These are phyloP conservation scores for Eucalyptus lansdowneana DNA, from an alignment of 345 rosid genomes.

Conservation along the genomic window DNA sequence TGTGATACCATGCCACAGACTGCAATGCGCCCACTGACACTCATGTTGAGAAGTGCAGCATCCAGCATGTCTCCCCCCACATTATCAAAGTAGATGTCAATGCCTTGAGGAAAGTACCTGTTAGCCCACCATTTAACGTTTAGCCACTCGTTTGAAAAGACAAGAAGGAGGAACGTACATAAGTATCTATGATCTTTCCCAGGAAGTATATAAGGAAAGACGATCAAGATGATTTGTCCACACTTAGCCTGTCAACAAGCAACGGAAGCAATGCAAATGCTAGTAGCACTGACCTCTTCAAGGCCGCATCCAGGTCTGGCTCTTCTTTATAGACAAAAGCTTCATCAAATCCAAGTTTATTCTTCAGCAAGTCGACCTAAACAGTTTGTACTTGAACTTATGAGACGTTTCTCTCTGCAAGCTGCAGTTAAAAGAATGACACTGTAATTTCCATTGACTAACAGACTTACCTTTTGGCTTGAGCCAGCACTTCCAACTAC, in stretches of 20 bases:
- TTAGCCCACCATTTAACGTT: neutral
- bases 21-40: neutral
- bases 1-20: neutral
- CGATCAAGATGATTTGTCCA: neutral
- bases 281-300: neutral
- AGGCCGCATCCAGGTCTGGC: neutral
- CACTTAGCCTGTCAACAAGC: neutral
- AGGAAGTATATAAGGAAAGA: neutral
- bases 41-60: neutral
- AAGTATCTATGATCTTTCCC: neutral
- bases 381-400: neutral
- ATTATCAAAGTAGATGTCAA: constrained; percentile 5
- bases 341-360: neutral
- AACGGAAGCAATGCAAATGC: neutral
- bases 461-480: neutral
- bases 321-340: neutral
- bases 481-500: neutral
- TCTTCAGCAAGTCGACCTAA: neutral
- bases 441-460: neutral
- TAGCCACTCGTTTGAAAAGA: neutral
- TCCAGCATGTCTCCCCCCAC: neutral
- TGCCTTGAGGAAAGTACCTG: constrained; percentile 1
- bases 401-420: neutral
- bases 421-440: neutral
- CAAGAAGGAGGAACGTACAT: neutral